phyloP scores from a whole-genome alignment of 305 asterid species.

The Nicotiana rustica region DNA sequence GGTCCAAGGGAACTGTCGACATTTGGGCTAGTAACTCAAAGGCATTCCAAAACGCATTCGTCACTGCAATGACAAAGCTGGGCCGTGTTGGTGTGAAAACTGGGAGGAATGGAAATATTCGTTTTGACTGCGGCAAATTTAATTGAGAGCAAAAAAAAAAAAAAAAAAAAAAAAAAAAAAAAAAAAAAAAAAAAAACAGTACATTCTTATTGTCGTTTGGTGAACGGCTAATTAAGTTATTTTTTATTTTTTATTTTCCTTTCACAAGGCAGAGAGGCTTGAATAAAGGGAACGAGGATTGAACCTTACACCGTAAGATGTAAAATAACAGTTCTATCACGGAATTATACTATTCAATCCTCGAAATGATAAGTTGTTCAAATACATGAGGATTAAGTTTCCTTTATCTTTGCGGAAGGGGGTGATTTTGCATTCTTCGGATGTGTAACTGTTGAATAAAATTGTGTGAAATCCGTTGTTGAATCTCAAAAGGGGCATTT shows the following conservation, averaged over 20 bases:
- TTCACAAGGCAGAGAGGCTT: not conserved
- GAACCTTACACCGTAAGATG: not conserved
- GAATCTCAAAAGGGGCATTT: too few relatives aligned
- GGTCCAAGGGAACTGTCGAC: constrained; percentile 52
- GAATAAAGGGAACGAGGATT: not conserved
- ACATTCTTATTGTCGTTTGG: too few relatives aligned
- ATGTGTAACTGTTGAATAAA: constrained; percentile 19
- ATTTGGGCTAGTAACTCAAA: constrained; percentile 42
- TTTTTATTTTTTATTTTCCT: not conserved
- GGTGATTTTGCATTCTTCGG: not conserved
- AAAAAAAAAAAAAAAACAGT: too few relatives aligned
- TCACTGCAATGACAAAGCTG: constrained; percentile 54
- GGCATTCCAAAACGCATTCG: constrained; percentile 54
- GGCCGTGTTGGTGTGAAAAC: constrained; percentile 71
- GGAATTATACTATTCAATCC: not conserved
- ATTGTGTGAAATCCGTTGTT: not conserved
- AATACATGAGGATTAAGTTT: not conserved
- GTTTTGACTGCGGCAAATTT: constrained; percentile 56
- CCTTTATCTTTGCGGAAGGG: not conserved
- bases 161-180: too few relatives aligned
- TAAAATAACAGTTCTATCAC: not conserved
- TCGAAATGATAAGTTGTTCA: not conserved
- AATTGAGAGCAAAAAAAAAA: constrained; percentile 33
- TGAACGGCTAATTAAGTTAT: not conserved
- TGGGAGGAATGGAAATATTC: constrained; percentile 57